phyloP scores from a whole-genome alignment of 2,329 filamentous ascomycete species.

The Leptoxyphium fumago region DNA sequence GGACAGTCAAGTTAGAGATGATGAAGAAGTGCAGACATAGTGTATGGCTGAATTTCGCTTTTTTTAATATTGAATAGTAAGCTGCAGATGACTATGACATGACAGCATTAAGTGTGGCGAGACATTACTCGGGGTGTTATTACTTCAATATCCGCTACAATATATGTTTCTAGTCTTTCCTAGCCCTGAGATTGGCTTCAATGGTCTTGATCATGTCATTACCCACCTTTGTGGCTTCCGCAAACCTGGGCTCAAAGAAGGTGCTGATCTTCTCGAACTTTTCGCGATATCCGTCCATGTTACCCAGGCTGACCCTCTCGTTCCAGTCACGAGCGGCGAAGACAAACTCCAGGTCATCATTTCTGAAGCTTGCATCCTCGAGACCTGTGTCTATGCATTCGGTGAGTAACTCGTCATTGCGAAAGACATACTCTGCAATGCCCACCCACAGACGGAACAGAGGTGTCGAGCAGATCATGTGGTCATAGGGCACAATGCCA shows the following conservation, averaged over 20 bases:
- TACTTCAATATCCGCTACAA: neutral
- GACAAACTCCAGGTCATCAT: conserved; percentile 91
- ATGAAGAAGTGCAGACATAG: no score
- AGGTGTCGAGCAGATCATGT: conserved; percentile 98
- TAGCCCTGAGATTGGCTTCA: conserved; percentile 52
- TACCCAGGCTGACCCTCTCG: conserved; percentile 76
- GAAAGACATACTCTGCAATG: conserved; percentile 93
- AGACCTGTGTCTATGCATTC: conserved; percentile 76
- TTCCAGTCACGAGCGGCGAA: conserved; percentile 96
- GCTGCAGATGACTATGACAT: no score
- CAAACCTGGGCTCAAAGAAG: conserved; percentile 85
- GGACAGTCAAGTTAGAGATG: no score
- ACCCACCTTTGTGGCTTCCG: conserved; percentile 71
- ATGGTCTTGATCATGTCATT: conserved; percentile 98
- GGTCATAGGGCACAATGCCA: conserved; percentile 89
- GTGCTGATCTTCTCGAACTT: conserved; percentile 79
- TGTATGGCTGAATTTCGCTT: no score
- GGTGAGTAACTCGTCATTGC: conserved; percentile 64
- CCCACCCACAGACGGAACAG: conserved; percentile 93
- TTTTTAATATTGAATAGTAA: no score
- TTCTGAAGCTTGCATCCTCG: conserved; percentile 81
- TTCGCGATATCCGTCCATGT: conserved; percentile 86
- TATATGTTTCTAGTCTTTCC: conserved; percentile 1
- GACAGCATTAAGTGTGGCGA: no score
- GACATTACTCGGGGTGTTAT: neutral